Evolutionary conservation across 805 yeast genomes (phyloP).

Genomic region (Lachancea sp.): DNA sequence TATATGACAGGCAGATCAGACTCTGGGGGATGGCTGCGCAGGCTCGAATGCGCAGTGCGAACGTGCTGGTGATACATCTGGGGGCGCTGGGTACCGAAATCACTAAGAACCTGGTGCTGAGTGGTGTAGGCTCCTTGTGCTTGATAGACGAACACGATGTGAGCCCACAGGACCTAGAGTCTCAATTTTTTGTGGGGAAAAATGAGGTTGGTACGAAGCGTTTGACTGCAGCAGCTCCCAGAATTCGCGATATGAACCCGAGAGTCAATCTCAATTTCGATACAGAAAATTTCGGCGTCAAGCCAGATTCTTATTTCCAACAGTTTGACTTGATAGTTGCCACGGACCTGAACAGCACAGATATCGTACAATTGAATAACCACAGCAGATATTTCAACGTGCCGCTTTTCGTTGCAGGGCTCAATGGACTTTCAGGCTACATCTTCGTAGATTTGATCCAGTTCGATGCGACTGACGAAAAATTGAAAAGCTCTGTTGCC

Average conservation of each 20-base stretch:
- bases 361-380: conserved; percentile 44
- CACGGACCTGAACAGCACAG: conserved; percentile 48
- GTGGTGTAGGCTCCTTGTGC: conserved; percentile 79
- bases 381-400: conserved; percentile 49
- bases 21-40: conserved; percentile 97
- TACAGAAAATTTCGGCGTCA: conserved; percentile 22
- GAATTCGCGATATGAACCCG: conserved; percentile 71
- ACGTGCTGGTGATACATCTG: conserved; percentile 60
- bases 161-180: conserved; percentile 55
- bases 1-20: conserved; percentile 91
- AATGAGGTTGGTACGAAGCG: conserved; percentile 50
- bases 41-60: conserved; percentile 61
- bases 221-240: conserved; percentile 46
- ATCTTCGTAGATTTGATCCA: conserved; percentile 70
- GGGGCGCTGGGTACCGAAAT: conserved; percentile 79
- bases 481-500: conserved; percentile 42
- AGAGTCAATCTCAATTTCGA: conserved; percentile 56
- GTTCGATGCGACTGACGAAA: conserved; percentile 51
- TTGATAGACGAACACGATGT: conserved; percentile 55
- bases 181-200: conserved; percentile 65
- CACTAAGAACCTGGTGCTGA: conserved; percentile 75
- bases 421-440: conserved; percentile 79
- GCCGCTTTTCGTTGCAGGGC: conserved; percentile 62
- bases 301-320: conserved; percentile 37
- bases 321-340: conserved; percentile 68